phyloP scores from a whole-genome alignment of 768 basidiomycete genomes.

The Mycena alexandri region DNA sequence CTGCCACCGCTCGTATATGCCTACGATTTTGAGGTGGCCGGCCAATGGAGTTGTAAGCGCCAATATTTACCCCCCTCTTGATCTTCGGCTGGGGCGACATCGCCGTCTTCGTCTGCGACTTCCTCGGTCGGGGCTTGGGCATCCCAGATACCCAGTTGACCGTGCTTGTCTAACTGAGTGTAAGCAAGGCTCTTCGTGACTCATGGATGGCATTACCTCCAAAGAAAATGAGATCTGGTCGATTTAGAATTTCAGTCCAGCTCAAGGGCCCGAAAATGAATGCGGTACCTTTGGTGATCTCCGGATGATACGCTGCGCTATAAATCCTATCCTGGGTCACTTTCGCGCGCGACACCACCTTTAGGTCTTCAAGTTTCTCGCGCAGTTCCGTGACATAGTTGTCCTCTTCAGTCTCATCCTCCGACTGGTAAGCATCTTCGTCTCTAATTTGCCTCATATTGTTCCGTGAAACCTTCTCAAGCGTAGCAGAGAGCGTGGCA shows the following conservation, averaged over 20 bases:
- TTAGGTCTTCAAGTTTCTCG: constrained; percentile 65
- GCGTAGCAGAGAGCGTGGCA: constrained; percentile 56
- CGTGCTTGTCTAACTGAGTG: constrained; percentile 77
- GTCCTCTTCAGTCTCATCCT: constrained; percentile 60
- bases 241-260: constrained; percentile 56
- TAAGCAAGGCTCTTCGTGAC: constrained; percentile 4
- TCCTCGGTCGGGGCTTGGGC: constrained; percentile 79
- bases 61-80: constrained; percentile 81
- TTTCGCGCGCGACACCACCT: constrained; percentile 83
- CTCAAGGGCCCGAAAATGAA: constrained; percentile 40
- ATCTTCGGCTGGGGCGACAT: constrained; percentile 53
- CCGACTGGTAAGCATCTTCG: constrained; percentile 66
- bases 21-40: constrained; percentile 76
- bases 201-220: constrained; percentile 65
- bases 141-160: constrained; percentile 89
- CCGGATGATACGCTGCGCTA: constrained; percentile 84
- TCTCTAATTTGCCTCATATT: constrained; percentile 54
- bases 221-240: constrained; percentile 89
- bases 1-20: not conserved
- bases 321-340: constrained; percentile 83
- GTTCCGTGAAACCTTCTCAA: constrained; percentile 56
- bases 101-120: constrained; percentile 72
- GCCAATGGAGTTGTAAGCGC: constrained; percentile 88
- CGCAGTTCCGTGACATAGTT: constrained; percentile 66
- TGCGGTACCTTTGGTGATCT: constrained; percentile 55